Conservation (phyloP, 331 rosid genomes). For the Ulmus americana region DNA sequence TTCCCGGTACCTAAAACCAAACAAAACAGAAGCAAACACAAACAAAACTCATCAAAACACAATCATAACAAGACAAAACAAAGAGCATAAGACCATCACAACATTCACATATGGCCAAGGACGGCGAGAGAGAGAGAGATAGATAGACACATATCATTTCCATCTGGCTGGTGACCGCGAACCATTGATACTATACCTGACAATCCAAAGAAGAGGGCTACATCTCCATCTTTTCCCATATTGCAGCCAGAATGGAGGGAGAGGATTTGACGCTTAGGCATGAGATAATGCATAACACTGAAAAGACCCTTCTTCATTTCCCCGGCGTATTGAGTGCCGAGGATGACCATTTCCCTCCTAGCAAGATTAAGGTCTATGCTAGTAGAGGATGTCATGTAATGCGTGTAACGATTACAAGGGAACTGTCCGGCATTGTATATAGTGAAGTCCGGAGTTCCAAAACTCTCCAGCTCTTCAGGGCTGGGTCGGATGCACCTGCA, state of each 20-base stretch:
- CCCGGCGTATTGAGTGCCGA: constrained; percentile 97
- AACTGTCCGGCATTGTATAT: constrained; percentile 95
- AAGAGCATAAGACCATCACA: not conserved
- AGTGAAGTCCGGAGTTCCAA: constrained; percentile 95
- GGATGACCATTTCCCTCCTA: constrained; percentile 98
- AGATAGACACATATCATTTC: constrained; percentile 31
- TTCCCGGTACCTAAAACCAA: constrained; percentile 67
- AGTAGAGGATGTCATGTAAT: constrained; percentile 97
- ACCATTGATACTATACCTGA: constrained; percentile 53
- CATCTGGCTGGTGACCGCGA: constrained; percentile 4
- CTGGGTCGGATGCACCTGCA: constrained; percentile 96
- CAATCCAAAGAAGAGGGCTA: constrained; percentile 95
- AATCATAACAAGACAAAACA: not conserved
- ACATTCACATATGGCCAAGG: constrained; percentile 5
- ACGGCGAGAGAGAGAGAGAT: constrained; percentile 20
- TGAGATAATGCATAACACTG: constrained; percentile 93
- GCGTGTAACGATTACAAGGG: constrained; percentile 94
- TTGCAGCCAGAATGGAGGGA: constrained; percentile 97
- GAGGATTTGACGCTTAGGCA: constrained; percentile 85
- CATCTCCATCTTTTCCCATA: constrained; percentile 85
- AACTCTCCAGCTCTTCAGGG: constrained; percentile 85
- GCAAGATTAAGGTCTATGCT: constrained; percentile 91
- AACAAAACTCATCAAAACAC: constrained; percentile 2
- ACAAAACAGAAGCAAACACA: not conserved
- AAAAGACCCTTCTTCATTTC: constrained; percentile 99